These are phyloP conservation scores for Suhomyces ambrosiae DNA, from an alignment of 1,139 yeast species.

Conservation along the genomic window DNA sequence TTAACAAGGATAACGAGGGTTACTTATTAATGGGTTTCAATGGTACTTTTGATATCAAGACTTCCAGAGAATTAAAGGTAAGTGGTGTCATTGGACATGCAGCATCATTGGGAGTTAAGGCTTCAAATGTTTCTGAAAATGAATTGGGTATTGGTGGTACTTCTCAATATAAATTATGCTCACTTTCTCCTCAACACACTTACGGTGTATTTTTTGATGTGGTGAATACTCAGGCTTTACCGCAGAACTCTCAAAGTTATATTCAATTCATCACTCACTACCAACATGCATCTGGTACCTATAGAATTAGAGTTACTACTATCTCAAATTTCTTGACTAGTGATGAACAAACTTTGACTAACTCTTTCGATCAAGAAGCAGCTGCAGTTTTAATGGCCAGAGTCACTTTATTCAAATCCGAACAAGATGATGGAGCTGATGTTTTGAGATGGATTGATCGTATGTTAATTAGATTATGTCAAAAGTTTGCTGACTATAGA, in stretches of 20 bases:
- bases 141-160: conserved; percentile 95
- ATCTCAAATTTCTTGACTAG: conserved; percentile 64
- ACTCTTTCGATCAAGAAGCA: conserved; percentile 96
- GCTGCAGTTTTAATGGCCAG: conserved; percentile 97
- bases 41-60: conserved; percentile 81
- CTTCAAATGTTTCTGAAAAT: conserved; percentile 81
- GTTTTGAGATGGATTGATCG: conserved; percentile 56
- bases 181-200: conserved; percentile 82
- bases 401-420: conserved; percentile 86
- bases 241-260: conserved; percentile 54
- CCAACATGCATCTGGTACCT: conserved; percentile 80
- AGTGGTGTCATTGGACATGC: conserved; percentile 96
- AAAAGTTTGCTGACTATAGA: conserved; percentile 53
- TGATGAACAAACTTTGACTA: conserved; percentile 52
- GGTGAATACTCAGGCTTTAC: conserved; percentile 53
- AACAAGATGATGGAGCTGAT: conserved; percentile 62
- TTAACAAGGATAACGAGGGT: conserved; percentile 84
- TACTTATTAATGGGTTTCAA: conserved; percentile 85
- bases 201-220: conserved; percentile 89
- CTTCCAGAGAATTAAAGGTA: conserved; percentile 85
- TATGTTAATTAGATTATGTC: conserved; percentile 53
- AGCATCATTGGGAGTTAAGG: conserved; percentile 63
- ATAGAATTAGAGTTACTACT: conserved; percentile 90
- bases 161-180: conserved; percentile 81
- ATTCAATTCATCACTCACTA: conserved; percentile 76